Conservation (phyloP, 495 filamentous ascomycete species). For the Penicillium maclennaniae region DNA sequence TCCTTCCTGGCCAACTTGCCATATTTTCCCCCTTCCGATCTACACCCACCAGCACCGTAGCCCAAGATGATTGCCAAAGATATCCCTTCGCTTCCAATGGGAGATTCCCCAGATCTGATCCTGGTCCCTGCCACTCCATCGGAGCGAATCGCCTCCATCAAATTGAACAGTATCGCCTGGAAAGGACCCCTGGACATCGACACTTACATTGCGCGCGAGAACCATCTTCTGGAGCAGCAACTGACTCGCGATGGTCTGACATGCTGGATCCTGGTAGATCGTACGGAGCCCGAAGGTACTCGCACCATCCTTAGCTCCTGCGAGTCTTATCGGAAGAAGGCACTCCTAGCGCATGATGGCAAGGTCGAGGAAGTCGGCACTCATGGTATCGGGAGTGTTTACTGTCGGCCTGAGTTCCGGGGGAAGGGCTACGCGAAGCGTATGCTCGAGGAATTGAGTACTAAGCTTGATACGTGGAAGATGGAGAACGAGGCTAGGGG, state of each 20-base stretch:
- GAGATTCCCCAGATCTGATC: constrained; percentile 56
- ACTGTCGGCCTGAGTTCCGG: constrained; percentile 66
- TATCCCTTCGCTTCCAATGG: constrained; percentile 46
- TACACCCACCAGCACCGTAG: not conserved
- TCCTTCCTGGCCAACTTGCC: not conserved
- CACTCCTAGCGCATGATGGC: constrained; percentile 49
- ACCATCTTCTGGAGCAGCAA: constrained; percentile 59
- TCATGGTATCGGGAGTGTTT: constrained; percentile 85
- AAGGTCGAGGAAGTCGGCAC: constrained; percentile 61
- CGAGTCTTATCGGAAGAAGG: constrained; percentile 77
- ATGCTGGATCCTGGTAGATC: constrained; percentile 80
- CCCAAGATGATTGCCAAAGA: constrained; percentile 35
- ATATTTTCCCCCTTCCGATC: not conserved
- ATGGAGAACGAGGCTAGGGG: constrained; percentile 35
- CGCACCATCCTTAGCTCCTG: constrained; percentile 74
- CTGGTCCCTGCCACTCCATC: constrained; percentile 64
- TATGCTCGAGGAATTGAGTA: constrained; percentile 58
- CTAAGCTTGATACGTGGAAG: constrained; percentile 51
- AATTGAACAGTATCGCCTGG: constrained; percentile 69
- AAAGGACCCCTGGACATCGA: constrained; percentile 59
- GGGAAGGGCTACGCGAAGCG: constrained; percentile 75
- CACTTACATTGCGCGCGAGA: constrained; percentile 76
- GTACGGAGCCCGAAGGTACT: constrained; percentile 36
- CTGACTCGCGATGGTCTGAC: constrained; percentile 71
- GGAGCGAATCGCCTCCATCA: constrained; percentile 62